These are phyloP conservation scores for Saccharomycopsis crataegensis DNA, from an alignment of 1,139 yeast genomes.

Conservation along the genomic window DNA sequence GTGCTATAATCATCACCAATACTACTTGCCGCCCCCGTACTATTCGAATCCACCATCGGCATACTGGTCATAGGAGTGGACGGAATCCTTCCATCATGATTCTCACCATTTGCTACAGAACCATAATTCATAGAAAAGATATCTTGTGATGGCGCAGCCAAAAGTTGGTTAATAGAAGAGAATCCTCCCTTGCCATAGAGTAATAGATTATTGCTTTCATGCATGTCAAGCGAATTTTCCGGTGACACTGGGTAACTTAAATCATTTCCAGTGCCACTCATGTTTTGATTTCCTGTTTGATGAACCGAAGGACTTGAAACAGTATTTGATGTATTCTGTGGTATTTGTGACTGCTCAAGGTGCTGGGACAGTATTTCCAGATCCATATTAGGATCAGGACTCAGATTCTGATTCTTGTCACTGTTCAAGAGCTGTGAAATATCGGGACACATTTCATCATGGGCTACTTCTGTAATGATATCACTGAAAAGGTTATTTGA, in stretches of 20 bases:
- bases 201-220: not conserved
- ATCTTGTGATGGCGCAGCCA: constrained; percentile 3
- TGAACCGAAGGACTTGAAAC: not conserved
- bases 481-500: constrained; percentile 15
- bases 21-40: constrained; percentile 2
- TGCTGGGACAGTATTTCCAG: no score
- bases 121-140: not conserved
- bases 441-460: not conserved
- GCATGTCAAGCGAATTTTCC: not conserved
- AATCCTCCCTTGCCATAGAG: not conserved
- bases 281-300: no score
- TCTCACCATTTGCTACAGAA: not conserved
- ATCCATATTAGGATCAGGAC: no score
- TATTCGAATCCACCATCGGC: not conserved
- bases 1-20: constrained; percentile 11
- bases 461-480: constrained; percentile 9
- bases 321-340: not conserved
- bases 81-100: not conserved
- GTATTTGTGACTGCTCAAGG: not conserved
- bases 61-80: not conserved
- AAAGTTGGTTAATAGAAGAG: constrained; percentile 8
- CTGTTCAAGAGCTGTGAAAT: not conserved
- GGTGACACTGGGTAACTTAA: not conserved
- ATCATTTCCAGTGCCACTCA: not conserved
- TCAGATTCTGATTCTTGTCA: no score